Base-by-base conservation (phyloP, 1,284 basidiomycete species). In the Ustilago trichophora region DNA sequence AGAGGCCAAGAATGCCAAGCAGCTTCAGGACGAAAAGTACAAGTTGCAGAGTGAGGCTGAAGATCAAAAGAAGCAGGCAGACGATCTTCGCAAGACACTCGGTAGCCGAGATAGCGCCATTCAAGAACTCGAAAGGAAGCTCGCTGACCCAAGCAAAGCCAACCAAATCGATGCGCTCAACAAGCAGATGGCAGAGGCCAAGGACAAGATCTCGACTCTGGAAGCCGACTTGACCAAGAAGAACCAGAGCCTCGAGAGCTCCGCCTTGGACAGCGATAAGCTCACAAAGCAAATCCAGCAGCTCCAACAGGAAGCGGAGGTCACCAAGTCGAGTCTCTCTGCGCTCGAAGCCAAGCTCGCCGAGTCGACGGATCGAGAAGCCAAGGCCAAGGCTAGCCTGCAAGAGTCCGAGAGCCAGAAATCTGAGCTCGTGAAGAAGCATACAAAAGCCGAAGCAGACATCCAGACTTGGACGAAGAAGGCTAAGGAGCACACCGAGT, bases 101-200 rank as follows among this genome's bases (percentile, higher is more conserved):
- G 12, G 36, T 11, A 33, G 16, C 21, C 38, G 25, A 7, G 53
- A 68, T 9, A 29, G 37, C 11, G 44, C 51, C 16, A 47, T 64
- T 15, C 19, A 46, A 15, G 59, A 64, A 16, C 58, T 72, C 18
- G 49, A 72, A 33, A 60, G 27, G 31, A 56, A 68, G 44, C 59
- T 72, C 1, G 49, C 59, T 4, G 68, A 71, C 25, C 54, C 52
- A 8, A 71, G 49, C 48, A 52, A 67, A 35, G 54, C 51, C 16
- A 62, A 66, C 13, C 53, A 73, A 48, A 62, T 60, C 47, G 54
- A 67, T 1, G 22, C 48, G 19, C 35, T 70, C 0, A 43, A 60
- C 36, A 42, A 42, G 52, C 43, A 65, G 36, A 22, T 66, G 11
- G 15, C 53, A 13, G 45, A 56, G 24, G 29, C 51, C 8, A 41